These are phyloP conservation scores for Hemisphaericaspora lyxosophila DNA, from an alignment of 1,139 yeast species.

Conservation along the genomic window DNA sequence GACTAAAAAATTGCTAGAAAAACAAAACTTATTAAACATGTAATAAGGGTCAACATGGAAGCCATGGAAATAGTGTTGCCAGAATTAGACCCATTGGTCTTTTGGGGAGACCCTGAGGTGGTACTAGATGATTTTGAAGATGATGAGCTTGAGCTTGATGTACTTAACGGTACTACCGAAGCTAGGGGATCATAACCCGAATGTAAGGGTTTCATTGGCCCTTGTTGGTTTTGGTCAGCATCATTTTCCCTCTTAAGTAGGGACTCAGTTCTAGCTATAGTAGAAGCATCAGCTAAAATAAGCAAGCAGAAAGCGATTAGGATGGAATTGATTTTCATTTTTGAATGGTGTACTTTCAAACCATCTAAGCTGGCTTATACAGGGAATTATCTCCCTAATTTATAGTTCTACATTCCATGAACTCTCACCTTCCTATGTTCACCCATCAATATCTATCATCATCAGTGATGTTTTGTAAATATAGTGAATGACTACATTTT, in stretches of 20 bases:
- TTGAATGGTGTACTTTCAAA: too few relatives aligned
- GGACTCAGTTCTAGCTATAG: not conserved
- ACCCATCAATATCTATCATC: not conserved
- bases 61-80: too few relatives aligned
- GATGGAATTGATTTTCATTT: not conserved
- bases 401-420: too few relatives aligned
- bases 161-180: not conserved
- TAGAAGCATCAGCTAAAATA: not conserved
- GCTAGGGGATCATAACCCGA: slow-evolving; percentile 3
- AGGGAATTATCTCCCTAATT: too few relatives aligned
- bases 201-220: not conserved
- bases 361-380: too few relatives aligned
- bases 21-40: too few relatives aligned
- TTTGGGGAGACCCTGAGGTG: not conserved
- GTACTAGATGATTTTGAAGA: not conserved
- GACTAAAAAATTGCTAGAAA: too few relatives aligned
- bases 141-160: not conserved
- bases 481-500: not conserved
- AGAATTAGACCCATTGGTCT: not conserved
- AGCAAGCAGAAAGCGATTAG: not conserved
- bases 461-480: not conserved
- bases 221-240: not conserved
- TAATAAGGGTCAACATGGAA: too few relatives aligned
- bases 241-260: not conserved
- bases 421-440: too few relatives aligned